These are phyloP conservation scores for Cordyceps farinosa DNA, from an alignment of 2,329 filamentous ascomycete species.

Conservation along the genomic window DNA sequence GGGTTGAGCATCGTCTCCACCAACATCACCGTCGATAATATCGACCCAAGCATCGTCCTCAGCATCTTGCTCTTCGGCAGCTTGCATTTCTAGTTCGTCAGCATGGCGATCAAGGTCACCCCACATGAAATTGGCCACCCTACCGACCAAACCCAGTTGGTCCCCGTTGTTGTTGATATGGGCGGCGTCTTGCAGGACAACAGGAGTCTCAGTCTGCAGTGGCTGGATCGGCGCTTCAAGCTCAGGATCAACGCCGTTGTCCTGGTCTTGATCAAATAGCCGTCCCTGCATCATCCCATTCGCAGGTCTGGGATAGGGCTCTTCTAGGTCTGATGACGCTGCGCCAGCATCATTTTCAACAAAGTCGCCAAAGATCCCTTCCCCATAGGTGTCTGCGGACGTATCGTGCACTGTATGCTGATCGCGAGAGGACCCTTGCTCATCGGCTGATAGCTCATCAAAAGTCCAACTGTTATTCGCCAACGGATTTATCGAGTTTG, in stretches of 20 bases:
- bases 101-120: constrained; percentile 45
- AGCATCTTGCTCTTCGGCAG: constrained; percentile 38
- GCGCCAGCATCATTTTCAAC: not conserved
- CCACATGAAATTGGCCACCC: constrained; percentile 60
- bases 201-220: not conserved
- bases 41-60: constrained; percentile 51
- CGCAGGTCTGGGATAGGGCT: not conserved
- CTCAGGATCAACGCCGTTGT: not conserved
- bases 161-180: constrained; percentile 12
- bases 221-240: not conserved
- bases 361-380: not conserved
- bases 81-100: constrained; percentile 24
- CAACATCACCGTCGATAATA: constrained; percentile 35
- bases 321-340: not conserved
- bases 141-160: constrained; percentile 13
- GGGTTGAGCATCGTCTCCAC: constrained; percentile 44
- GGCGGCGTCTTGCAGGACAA: constrained; percentile 17
- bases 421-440: not conserved
- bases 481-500: constrained; percentile 46
- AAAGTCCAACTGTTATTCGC: constrained; percentile 62
- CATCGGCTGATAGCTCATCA: constrained; percentile 34
- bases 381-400: not conserved
- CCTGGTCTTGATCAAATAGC: not conserved
- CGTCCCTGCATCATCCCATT: not conserved
- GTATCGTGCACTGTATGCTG: not conserved